Evolutionary conservation across 305 asterid genomes (phyloP).

Genomic region (Withania somnifera): DNA sequence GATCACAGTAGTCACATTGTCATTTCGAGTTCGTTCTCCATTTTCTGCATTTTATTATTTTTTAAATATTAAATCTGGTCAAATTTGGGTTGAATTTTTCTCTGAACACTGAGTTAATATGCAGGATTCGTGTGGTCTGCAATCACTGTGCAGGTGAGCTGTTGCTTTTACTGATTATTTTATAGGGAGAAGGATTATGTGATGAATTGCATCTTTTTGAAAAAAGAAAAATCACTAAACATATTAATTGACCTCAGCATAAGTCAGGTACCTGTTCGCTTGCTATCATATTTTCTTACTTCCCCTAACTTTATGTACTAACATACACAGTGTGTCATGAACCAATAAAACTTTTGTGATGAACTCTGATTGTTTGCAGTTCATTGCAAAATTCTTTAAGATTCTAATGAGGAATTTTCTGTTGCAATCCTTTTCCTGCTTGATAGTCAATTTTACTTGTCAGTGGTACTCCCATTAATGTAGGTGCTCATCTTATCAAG

Average conservation of each 20-base stretch:
- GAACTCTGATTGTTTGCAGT: background rate
- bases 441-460: background rate
- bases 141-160: constrained; percentile 27
- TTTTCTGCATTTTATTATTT: constrained; percentile 6
- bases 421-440: background rate
- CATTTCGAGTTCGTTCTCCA: background rate
- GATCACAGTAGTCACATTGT: background rate
- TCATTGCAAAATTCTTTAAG: background rate
- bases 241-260: background rate
- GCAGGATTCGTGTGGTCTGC: constrained; percentile 38
- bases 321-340: background rate
- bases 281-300: background rate
- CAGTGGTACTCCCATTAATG: background rate
- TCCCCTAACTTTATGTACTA: background rate
- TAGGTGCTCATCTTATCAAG: background rate
- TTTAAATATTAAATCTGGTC: background rate
- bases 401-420: background rate
- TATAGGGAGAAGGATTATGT: background rate
- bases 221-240: background rate
- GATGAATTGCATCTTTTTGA: background rate
- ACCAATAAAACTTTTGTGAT: background rate
- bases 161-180: constrained; percentile 2
- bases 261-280: background rate
- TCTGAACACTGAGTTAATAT: constrained; percentile 15
- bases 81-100: background rate